phyloP scores from a whole-genome alignment of 768 basidiomycete species.

The Mycena latifolia region DNA sequence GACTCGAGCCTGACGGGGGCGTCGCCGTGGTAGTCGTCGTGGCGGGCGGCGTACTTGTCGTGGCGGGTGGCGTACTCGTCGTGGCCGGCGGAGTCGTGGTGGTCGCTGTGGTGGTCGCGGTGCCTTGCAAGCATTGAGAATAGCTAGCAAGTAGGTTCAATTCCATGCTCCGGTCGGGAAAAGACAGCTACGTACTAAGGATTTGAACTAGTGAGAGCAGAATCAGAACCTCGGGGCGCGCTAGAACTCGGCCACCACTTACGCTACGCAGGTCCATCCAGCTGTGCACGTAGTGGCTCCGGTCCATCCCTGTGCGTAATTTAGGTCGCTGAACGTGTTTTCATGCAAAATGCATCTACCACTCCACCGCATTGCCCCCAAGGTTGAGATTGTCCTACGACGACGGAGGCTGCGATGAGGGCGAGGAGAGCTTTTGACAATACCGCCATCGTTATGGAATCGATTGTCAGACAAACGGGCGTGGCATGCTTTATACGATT shows the following conservation, averaged over 20 bases:
- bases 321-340: slow-evolving; percentile 23
- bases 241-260: slow-evolving; percentile 28
- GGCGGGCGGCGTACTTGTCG: slow-evolving; percentile 30
- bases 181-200: slow-evolving; percentile 29
- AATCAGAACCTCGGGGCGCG: slow-evolving; percentile 23
- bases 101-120: slow-evolving; percentile 29
- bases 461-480: slow-evolving; percentile 23
- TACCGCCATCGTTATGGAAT: slow-evolving; percentile 35
- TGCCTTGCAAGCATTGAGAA: slow-evolving; percentile 36
- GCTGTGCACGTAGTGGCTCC: slow-evolving; percentile 36
- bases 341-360: slow-evolving; percentile 26
- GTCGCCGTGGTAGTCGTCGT: slow-evolving; percentile 33
- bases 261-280: slow-evolving; percentile 37
- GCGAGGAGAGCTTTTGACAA: slow-evolving; percentile 36
- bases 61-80: slow-evolving; percentile 21
- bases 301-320: slow-evolving; percentile 30
- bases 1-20: slow-evolving; percentile 27
- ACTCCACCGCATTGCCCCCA: slow-evolving; percentile 35
- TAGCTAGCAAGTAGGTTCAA: slow-evolving; percentile 31
- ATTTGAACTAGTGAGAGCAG: slow-evolving; percentile 29
- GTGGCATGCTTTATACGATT: slow-evolving; percentile 32
- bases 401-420: slow-evolving; percentile 35
- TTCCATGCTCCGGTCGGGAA: slow-evolving; percentile 13
- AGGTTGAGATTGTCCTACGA: slow-evolving; percentile 32
- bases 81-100: slow-evolving; percentile 28